Evolutionary conservation across 2,329 filamentous ascomycete species (phyloP).

Genomic region (Verticillium longisporum): DNA sequence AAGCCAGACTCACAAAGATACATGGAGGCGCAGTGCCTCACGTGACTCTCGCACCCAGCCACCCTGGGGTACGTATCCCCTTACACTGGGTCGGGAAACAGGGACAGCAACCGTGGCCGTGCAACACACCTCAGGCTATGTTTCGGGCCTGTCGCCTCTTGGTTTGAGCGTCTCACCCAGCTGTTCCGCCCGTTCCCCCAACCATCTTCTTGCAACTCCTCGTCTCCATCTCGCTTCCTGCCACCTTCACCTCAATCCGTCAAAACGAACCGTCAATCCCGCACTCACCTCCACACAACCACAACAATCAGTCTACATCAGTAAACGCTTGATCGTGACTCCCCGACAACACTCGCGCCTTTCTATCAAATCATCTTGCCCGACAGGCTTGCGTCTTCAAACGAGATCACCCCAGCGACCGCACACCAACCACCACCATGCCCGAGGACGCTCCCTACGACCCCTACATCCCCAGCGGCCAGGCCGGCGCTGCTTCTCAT

Average conservation of each 20-base stretch:
- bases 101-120: not conserved
- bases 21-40: not conserved
- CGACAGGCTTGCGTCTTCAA: not conserved
- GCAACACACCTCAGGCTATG: not conserved
- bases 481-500: slow-evolving; percentile 28
- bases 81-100: no score
- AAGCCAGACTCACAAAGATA: not conserved
- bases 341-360: not conserved
- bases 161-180: not conserved
- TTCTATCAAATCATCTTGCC: not conserved
- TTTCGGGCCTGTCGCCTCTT: not conserved
- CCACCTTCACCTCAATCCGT: not conserved
- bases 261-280: not conserved
- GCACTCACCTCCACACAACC: not conserved
- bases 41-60: not conserved
- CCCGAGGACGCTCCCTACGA: slow-evolving; percentile 66
- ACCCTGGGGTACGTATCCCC: not conserved
- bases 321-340: not conserved
- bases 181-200: not conserved
- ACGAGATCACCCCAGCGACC: not conserved
- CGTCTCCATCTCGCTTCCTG: not conserved
- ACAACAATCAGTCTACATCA: not conserved
- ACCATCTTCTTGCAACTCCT: not conserved
- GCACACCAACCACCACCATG: slow-evolving; percentile 32
- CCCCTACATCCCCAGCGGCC: slow-evolving; percentile 76